A percentile compares a stretch with the other conserved stretches of the same genome.
Evolutionary conservation across 2,329 filamentous ascomycete species (phyloP).

Genomic region (Torrubiella hemipterigena): DNA sequence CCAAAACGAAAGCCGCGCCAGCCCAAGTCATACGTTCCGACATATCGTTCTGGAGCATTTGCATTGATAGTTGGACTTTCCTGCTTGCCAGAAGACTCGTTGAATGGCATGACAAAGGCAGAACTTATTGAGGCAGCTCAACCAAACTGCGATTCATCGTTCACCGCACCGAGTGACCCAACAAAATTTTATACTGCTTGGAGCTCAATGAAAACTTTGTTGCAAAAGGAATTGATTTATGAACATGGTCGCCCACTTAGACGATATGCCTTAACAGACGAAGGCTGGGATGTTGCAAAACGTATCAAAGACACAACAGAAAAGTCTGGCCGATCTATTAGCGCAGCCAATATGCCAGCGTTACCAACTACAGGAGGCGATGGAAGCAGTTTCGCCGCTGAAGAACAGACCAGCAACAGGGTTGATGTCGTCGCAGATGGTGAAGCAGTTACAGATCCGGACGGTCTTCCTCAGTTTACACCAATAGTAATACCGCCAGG

Average conservation of each 20-base stretch:
- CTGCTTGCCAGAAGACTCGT: constrained; percentile 40
- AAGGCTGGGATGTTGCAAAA: constrained; percentile 64
- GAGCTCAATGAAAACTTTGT: constrained; percentile 69
- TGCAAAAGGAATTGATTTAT: constrained; percentile 62
- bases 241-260: constrained; percentile 56
- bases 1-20: constrained; percentile 47
- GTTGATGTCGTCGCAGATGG: constrained; percentile 5
- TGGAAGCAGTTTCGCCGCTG: constrained; percentile 9
- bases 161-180: constrained; percentile 53
- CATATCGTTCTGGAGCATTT: constrained; percentile 62
- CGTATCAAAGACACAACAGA: constrained; percentile 45
- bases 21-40: constrained; percentile 58
- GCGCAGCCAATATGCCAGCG: constrained; percentile 6
- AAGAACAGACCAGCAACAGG: constrained; percentile 4
- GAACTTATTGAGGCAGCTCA: constrained; percentile 60
- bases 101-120: constrained; percentile 49
- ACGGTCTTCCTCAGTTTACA: constrained; percentile 32
- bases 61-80: constrained; percentile 58
- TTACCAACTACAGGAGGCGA: constrained; percentile 4
- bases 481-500: constrained; percentile 52
- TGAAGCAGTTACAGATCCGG: constrained; percentile 1
- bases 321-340: constrained; percentile 18
- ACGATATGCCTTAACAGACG: constrained; percentile 61
- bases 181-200: constrained; percentile 68
- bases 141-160: constrained; percentile 60